phyloP scores from a whole-genome alignment of 148 eudicot genomes.

The Nyssa sinensis region DNA sequence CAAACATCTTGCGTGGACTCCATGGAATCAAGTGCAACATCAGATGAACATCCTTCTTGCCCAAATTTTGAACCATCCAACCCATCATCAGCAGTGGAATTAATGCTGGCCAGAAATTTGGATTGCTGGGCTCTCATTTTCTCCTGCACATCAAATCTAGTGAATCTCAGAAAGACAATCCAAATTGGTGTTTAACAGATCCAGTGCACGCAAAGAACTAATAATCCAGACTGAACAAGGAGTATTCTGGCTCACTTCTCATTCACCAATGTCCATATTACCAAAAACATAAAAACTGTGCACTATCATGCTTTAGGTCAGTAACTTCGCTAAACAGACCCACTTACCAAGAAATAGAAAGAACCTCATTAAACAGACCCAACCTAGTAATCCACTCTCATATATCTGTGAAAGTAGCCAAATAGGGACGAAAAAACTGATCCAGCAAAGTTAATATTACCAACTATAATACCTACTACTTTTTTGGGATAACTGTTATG shows the following conservation, averaged over 20 bases:
- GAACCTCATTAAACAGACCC: background rate
- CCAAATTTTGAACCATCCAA: conserved; percentile 44
- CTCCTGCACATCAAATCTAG: conserved; percentile 49
- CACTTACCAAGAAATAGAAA: too few relatives aligned
- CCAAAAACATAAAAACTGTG: background rate
- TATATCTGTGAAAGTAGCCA: conserved; percentile 1
- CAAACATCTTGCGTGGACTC: conserved; percentile 58
- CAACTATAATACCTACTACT: background rate
- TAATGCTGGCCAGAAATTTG: conserved; percentile 66
- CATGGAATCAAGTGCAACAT: conserved; percentile 32
- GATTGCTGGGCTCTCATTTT: conserved; percentile 95
- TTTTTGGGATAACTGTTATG: too few relatives aligned
- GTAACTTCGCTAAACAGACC: too few relatives aligned
- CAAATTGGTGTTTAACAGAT: conserved; percentile 2
- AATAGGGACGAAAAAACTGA: background rate
- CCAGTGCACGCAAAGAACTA: background rate
- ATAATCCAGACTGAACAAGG: background rate
- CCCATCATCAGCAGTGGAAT: conserved; percentile 40
- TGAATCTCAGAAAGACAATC: conserved; percentile 8
- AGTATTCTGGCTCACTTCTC: background rate
- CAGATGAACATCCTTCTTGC: conserved; percentile 46
- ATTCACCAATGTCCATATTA: background rate
- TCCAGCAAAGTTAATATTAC: background rate
- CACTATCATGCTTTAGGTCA: too few relatives aligned
- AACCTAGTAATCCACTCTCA: background rate